Percentiles rank a stretch among this genome's conserved stretches.
phyloP scores from a whole-genome alignment of 305 asterid genomes.

The Salvia sclarea region DNA sequence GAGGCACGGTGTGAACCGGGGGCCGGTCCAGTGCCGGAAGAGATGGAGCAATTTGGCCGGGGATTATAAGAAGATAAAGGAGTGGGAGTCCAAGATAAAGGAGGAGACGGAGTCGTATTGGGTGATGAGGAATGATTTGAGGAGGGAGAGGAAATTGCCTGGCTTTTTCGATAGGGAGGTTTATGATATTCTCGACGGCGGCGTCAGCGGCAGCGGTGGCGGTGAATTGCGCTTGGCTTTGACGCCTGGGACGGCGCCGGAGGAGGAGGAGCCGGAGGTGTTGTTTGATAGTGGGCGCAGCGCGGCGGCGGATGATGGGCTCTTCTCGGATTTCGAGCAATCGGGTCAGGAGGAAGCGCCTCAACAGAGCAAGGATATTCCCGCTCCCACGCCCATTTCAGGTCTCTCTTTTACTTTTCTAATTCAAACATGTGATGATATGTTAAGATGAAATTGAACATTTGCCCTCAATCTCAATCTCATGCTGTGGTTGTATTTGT shows the following conservation, averaged over 20 bases:
- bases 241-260: constrained; percentile 42
- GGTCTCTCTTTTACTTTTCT: constrained; percentile 23
- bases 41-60: constrained; percentile 93
- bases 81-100: constrained; percentile 64
- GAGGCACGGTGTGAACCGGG: constrained; percentile 86
- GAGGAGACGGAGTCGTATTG: constrained; percentile 84
- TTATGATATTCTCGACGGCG: constrained; percentile 73
- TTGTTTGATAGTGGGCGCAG: constrained; percentile 63
- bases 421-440: background rate
- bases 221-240: constrained; percentile 51
- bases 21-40: constrained; percentile 92
- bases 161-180: constrained; percentile 90
- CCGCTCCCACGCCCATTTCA: constrained; percentile 56
- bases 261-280: constrained; percentile 44
- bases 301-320: constrained; percentile 63
- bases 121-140: constrained; percentile 89
- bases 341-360: constrained; percentile 44
- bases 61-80: constrained; percentile 84
- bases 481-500: background rate
- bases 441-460: background rate
- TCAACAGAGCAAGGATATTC: constrained; percentile 37
- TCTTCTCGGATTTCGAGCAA: constrained; percentile 68
- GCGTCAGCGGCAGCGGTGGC: constrained; percentile 31
- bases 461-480: too few species aligned
- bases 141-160: constrained; percentile 85